Evolutionary conservation across 129 eudicot species (phyloP), one percentile per base, ranked within the genome.

Genomic region (Calendula officinalis): DNA sequence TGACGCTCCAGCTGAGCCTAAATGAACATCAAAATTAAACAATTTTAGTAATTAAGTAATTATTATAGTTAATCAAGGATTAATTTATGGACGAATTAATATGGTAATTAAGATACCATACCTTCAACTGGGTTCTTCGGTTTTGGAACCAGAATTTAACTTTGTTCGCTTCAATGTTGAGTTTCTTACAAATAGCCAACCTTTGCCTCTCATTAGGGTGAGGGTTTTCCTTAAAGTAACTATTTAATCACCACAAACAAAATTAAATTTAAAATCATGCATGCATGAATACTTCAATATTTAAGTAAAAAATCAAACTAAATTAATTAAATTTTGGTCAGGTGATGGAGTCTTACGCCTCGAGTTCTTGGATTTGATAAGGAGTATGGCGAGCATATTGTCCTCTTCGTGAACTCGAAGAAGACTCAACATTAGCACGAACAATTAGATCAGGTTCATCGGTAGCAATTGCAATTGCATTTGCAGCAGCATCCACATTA

Each of bases 131-230:
- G 22, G 89, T 88, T 73, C 96, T 75, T 71, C 84, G 73, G 47
- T 88, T 88, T 35, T 88, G 92, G 66, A 88, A 88, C 96, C 96
- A 88, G 73, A 82, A 84, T 62, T 88, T 82, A 14, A 88, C 92
- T 60, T 80, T 87, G 60, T 57, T 69, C 50, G 41, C 56, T 45
- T 77, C 89, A 68, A 88, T 67, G 62, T 67, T 56, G 16, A 88
- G 77, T 47, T 51, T 77, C 73, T 66, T 80, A 13, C 83, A 85
- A 69, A 88, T 75, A 51, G 80, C 85, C 59, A 48, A 13, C 51
- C 92, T 82, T 62, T 69, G 75, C 36, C 64, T 82, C 74, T 84
- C 85, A 54, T 77, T 81, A 42, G 88, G 96, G 68, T 81, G 84
- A 42, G 87, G 80, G 68, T 75, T 77, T 60, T 71, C 78, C 75